phyloP scores from a whole-genome alignment of 768 basidiomycete genomes.

The Boletus barrowsii region DNA sequence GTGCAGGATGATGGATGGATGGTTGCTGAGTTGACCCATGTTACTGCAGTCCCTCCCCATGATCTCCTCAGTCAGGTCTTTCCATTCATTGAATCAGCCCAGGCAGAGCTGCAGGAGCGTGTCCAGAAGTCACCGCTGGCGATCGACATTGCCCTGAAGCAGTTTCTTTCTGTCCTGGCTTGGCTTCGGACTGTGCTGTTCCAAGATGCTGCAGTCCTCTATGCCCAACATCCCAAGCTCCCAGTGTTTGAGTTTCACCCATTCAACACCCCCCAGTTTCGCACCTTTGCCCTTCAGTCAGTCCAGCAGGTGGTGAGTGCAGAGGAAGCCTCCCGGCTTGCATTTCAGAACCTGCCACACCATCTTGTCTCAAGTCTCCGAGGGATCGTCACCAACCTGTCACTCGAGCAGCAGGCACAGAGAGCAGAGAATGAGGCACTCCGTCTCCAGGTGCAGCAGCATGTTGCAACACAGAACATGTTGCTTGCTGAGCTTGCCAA shows the following conservation, averaged over 20 bases:
- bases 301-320: constrained; percentile 12
- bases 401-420: neutral
- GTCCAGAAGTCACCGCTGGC: neutral
- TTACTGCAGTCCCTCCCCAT: constrained; percentile 12
- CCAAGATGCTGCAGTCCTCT: constrained; percentile 35
- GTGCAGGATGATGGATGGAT: neutral
- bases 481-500: neutral
- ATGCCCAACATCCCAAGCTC: constrained; percentile 10
- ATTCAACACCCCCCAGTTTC: constrained; percentile 19
- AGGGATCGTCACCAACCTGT: neutral
- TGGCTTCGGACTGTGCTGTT: constrained; percentile 29
- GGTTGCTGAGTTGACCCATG: neutral
- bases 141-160: constrained; percentile 21
- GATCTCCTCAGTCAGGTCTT: constrained; percentile 9
- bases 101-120: neutral
- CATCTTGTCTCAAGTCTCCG: neutral
- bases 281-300: neutral
- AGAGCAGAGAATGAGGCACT: neutral
- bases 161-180: constrained; percentile 27
- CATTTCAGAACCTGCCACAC: constrained; percentile 26
- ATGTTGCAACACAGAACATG: neutral
- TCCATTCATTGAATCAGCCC: constrained; percentile 1
- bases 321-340: constrained; percentile 7
- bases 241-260: constrained; percentile 26
- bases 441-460: neutral